These are phyloP conservation scores for Crithidia fasciculata DNA, from an alignment of 208 protist genomes.

Conservation along the genomic window DNA sequence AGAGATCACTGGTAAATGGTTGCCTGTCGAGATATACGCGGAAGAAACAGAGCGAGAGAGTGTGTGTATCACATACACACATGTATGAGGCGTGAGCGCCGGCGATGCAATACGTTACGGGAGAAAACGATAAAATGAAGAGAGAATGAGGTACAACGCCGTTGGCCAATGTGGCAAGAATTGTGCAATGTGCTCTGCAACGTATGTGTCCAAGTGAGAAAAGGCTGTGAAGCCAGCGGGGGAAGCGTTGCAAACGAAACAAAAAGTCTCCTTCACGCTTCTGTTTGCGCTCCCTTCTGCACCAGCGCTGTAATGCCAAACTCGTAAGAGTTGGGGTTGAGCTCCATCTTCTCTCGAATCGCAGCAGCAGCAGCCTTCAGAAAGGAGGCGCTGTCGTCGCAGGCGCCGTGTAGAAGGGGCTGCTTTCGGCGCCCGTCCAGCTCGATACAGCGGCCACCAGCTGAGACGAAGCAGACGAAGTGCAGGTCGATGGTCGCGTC, in stretches of 20 bases:
- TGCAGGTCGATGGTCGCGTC: constrained; percentile 91
- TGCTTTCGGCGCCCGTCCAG: constrained; percentile 91
- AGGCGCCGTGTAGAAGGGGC: constrained; percentile 86
- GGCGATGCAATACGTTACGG: too few species aligned
- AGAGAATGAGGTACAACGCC: too few species aligned
- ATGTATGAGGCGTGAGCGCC: too few species aligned
- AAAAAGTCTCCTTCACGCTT: neutral
- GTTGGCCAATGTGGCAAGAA: too few species aligned
- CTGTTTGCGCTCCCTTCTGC: neutral
- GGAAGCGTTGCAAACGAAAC: neutral
- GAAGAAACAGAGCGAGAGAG: too few species aligned
- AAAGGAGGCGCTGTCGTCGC: constrained; percentile 63
- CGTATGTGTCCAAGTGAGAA: too few species aligned
- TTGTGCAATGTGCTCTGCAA: too few species aligned
- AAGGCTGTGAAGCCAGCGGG: too few species aligned
- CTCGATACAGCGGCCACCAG: constrained; percentile 91
- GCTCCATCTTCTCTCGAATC: constrained; percentile 77
- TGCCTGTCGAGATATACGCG: too few species aligned
- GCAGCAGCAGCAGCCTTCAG: constrained; percentile 65
- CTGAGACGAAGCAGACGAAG: constrained; percentile 93
- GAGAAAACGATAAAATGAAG: too few species aligned
- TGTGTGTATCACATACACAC: too few species aligned
- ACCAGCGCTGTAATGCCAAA: constrained; percentile 85
- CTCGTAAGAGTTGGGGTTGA: constrained; percentile 63
- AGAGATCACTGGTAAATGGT: too few species aligned